Conservation (phyloP, 345 rosid genomes). For the Populus alba region DNA sequence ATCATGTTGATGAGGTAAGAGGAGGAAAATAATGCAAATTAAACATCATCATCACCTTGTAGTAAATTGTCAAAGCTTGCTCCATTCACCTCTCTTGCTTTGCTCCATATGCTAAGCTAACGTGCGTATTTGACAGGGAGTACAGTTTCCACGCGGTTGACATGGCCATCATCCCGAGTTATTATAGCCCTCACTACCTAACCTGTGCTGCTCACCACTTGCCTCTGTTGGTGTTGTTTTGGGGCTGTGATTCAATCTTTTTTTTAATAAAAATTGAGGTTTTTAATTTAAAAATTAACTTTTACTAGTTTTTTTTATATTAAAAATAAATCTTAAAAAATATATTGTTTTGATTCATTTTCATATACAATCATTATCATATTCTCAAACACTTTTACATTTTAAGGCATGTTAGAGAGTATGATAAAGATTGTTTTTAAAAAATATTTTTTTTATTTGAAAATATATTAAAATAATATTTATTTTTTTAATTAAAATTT, state of each 20-base stretch:
- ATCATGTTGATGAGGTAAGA: not conserved
- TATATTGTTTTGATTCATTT: no score
- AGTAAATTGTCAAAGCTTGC: not conserved
- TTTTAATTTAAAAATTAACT: no score
- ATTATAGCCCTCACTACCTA: not conserved
- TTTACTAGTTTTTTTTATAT: no score
- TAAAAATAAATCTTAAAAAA: no score
- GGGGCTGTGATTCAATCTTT: no score
- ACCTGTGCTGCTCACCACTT: not conserved
- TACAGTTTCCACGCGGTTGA: not conserved
- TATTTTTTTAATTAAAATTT: no score
- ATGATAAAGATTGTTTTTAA: accelerated
- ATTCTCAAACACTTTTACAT: no score
- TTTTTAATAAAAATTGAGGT: no score
- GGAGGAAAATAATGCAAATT: not conserved
- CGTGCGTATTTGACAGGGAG: not conserved
- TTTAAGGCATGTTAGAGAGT: accelerated
- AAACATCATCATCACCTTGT: not conserved
- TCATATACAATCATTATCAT: accelerated
- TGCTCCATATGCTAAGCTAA: not conserved
- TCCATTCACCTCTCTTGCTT: not conserved
- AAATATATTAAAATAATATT: no score
- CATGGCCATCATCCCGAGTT: not conserved
- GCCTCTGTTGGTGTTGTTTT: not conserved
- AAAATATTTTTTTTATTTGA: no score